Percentiles rank a stretch among this genome's conserved stretches.
Evolutionary conservation across 345 rosid species (phyloP).

Genomic region (Punica granatum): DNA sequence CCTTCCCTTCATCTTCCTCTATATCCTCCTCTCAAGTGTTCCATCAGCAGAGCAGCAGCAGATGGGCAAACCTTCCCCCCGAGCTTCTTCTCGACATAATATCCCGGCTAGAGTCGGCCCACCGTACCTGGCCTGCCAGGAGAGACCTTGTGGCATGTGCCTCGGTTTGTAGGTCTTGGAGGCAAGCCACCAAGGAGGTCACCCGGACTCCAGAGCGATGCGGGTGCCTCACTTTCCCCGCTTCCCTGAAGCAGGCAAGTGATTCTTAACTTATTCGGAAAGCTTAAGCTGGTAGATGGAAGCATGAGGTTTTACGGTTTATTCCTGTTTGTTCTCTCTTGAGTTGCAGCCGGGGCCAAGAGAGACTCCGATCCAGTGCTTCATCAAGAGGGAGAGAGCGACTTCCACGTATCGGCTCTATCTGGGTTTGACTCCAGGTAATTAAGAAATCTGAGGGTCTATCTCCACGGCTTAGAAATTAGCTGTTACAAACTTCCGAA

Average conservation of each 20-base stretch:
- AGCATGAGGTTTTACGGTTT: not conserved
- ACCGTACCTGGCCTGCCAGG: slow-evolving; percentile 67
- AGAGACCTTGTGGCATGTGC: slow-evolving; percentile 84
- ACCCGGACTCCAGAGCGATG: slow-evolving; percentile 62
- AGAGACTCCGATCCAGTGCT: slow-evolving; percentile 81
- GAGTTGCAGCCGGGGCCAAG: slow-evolving; percentile 72
- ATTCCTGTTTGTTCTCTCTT: slow-evolving; percentile 5
- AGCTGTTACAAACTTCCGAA: no score
- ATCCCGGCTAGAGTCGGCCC: slow-evolving; percentile 44
- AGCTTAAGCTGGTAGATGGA: not conserved
- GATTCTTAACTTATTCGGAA: not conserved
- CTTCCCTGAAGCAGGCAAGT: slow-evolving; percentile 77
- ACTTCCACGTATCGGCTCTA: slow-evolving; percentile 59
- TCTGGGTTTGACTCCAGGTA: slow-evolving; percentile 88
- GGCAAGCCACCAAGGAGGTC: slow-evolving; percentile 52
- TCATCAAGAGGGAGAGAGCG: slow-evolving; percentile 67
- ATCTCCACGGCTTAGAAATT: not conserved
- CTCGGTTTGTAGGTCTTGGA: slow-evolving; percentile 83
- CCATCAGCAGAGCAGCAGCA: slow-evolving; percentile 14
- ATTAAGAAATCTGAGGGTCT: not conserved
- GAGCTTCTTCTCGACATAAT: slow-evolving; percentile 75
- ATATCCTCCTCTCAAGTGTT: not conserved
- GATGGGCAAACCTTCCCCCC: slow-evolving; percentile 82
- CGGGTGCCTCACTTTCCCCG: slow-evolving; percentile 71
- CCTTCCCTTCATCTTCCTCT: slow-evolving; percentile 9